Evolutionary conservation across 257 asterid genomes (phyloP), one percentile per base, ranked within the genome.

Genomic region (Solanum arcanum): DNA sequence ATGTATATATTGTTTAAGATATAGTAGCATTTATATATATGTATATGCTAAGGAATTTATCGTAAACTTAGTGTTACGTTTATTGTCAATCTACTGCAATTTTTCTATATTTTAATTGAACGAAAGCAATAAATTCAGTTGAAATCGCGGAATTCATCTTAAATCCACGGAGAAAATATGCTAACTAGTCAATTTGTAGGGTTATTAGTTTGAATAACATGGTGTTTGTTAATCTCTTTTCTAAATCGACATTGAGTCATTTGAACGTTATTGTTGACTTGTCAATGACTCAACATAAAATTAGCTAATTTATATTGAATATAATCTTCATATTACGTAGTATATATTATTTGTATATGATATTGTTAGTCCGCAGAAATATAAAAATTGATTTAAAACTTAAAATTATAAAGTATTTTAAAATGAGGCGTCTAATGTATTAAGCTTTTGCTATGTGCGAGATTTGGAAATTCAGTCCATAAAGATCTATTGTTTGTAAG

Each of bases 401-500:
- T 62, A 4, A 62, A n/a, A n/a, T 1, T n/a, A n/a, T 62, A 15
- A 6, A 62, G 16, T 6, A 2, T 15, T 62, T 12, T 60, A 60
- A 13, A 60, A 23, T 60, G 60, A 16, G 3, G 0, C 3, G 16
- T 0, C 0, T 13, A 23, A 3, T 52, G 9, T 3, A 52, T 52
- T 52, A 2, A 52, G 9, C 0, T 49, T 49, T 49, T 5, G 3
- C 2, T 49, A 49, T 52, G 60, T 2, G 4, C 23, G 3, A 2
- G 3, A 52, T 52, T 7, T 7, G 0, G 10, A 2, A 52, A 49
- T 18, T 13, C 9, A 1, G 7, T 14, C 21, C 1, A 5, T 0
- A 14, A 13, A 18, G 6, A 16, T 49, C 59, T 49, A 15, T 14
- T 2, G 5, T 14, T 5, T 8, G 2, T 5, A 47, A 46, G 5